Evolutionary conservation across 495 filamentous ascomycete species (phyloP), one percentile per base, ranked within the genome.

Genomic region (Tuber melanosporum): DNA sequence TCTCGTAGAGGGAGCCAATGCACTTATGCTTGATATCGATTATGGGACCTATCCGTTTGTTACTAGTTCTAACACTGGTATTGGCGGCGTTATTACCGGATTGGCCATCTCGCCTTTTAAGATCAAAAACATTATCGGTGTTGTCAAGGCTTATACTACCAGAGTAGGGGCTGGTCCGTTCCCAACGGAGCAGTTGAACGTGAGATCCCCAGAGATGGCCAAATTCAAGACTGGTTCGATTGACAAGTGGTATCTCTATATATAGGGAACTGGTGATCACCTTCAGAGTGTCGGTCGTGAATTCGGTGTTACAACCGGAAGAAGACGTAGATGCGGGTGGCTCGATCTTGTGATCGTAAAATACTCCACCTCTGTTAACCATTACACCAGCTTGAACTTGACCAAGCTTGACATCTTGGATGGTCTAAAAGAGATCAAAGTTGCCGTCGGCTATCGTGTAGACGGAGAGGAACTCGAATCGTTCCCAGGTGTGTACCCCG

Each of bases 401-500:
- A 97, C 94, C 77, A 97, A 94, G 84, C 91, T 96, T 75, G 93
- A 96, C 83, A 87, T 97, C 32, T 89, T 98, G 17, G 94, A 97
- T 83, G 90, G 89, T 69, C 93, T 97, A 84, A 86, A 90, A 44
- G 90, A 91, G 82, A 90, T 98, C 86, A 90, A 93, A 86, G 89
- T 97, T 66, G 93, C 90, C 9, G 87, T 91, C 26, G 90, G 88
- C 3, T 98, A 97, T 87, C 85, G 87, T 74, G 81, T 87, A 77
- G 87, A 89, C 49, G 88, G 87, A 73, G 78, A 88, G 46, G 84
- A 85, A 17, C 84, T 91, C 15, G 85, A 87, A 47, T 86, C 86
- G 15, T 92, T 93, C 86, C 92, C 92, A 44, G 79, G 36, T 80
- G 73, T 14, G 39, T 26, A 20, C 42, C 41, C 66, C 32, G 9